phyloP scores from a whole-genome alignment of 768 basidiomycete species.

The Boletus coccyginus region DNA sequence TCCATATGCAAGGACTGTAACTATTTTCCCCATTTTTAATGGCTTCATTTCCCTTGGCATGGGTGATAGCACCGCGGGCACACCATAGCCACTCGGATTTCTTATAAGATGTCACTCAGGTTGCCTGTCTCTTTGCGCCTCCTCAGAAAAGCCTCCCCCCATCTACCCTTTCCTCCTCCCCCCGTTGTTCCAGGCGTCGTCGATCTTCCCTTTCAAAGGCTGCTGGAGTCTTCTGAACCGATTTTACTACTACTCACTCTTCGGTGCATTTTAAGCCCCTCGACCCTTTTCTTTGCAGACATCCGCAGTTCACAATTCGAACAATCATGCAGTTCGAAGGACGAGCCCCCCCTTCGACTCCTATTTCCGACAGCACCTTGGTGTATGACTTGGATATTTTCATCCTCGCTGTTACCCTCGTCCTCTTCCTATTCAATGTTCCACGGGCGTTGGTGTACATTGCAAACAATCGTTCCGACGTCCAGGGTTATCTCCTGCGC shows the following conservation, averaged over 20 bases:
- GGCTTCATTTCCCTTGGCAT: too few species aligned
- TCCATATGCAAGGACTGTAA: too few species aligned
- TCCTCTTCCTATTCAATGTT: conserved; percentile 42
- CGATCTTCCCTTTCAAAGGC: background rate
- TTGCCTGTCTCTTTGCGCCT: too few species aligned
- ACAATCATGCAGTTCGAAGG: conserved; percentile 8
- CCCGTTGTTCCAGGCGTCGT: background rate
- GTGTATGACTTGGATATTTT: conserved; percentile 41
- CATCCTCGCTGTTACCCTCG: conserved; percentile 39
- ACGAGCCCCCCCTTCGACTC: background rate
- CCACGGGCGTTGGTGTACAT: conserved; percentile 51
- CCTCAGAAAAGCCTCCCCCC: background rate
- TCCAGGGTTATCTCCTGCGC: conserved; percentile 47
- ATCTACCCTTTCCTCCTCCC: background rate
- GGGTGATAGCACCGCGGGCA: too few species aligned
- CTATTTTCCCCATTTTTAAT: too few species aligned
- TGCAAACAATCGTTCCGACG: conserved; percentile 43
- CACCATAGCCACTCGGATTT: too few species aligned
- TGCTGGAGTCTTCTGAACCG: background rate
- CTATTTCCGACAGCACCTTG: conserved; percentile 5
- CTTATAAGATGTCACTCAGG: too few species aligned
- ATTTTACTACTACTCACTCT: background rate
- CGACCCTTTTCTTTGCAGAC: too few species aligned
- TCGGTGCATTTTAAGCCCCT: background rate
- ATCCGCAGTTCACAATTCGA: background rate